A percentile compares a stretch with the other conserved stretches of the same genome.
These are phyloP conservation scores for Eimeria tenella DNA, from an alignment of 169 alveolate species.

Conservation along the genomic window DNA sequence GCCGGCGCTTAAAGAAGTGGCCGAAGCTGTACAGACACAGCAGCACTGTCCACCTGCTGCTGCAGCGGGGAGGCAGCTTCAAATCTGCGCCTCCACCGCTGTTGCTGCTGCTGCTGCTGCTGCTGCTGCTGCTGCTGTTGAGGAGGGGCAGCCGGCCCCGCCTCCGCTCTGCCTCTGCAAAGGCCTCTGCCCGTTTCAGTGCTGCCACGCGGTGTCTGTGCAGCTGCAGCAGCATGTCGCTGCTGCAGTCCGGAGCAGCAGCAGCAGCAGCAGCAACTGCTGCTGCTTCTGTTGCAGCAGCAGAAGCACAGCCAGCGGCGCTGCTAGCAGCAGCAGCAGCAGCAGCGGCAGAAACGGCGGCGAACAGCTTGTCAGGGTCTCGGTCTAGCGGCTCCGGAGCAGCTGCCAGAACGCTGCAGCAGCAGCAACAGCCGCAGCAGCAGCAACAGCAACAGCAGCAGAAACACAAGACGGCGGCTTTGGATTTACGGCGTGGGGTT, in stretches of 20 bases:
- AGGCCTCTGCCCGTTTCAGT: neutral
- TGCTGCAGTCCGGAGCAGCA: slow-evolving; percentile 7
- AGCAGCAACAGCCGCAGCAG: neutral
- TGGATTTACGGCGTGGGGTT: too few relatives aligned
- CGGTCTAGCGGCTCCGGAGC: slow-evolving; percentile 17
- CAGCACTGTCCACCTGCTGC: slow-evolving; percentile 28
- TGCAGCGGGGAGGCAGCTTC: slow-evolving; percentile 25
- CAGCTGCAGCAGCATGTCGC: slow-evolving; percentile 35
- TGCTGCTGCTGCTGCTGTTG: neutral
- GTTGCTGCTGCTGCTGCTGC: neutral
- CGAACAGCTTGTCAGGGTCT: neutral
- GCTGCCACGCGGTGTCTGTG: slow-evolving; percentile 41
- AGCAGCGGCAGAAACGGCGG: slow-evolving; percentile 1
- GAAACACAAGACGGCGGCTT: too few relatives aligned
- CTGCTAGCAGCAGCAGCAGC: slow-evolving; percentile 11
- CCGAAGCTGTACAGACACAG: slow-evolving; percentile 28
- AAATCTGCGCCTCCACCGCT: neutral
- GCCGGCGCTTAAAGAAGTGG: neutral
- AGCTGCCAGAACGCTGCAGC: slow-evolving; percentile 27
- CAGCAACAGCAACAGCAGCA: neutral
- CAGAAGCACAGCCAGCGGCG: neutral
- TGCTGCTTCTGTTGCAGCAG: slow-evolving; percentile 19
- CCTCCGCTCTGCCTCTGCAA: slow-evolving; percentile 1
- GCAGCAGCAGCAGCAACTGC: neutral
- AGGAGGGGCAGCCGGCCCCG: slow-evolving; percentile 14